Percentiles rank a stretch among this genome's conserved stretches.
These are phyloP conservation scores for Bathelium albidoporum DNA, from an alignment of 495 filamentous ascomycete genomes.

Conservation along the genomic window DNA sequence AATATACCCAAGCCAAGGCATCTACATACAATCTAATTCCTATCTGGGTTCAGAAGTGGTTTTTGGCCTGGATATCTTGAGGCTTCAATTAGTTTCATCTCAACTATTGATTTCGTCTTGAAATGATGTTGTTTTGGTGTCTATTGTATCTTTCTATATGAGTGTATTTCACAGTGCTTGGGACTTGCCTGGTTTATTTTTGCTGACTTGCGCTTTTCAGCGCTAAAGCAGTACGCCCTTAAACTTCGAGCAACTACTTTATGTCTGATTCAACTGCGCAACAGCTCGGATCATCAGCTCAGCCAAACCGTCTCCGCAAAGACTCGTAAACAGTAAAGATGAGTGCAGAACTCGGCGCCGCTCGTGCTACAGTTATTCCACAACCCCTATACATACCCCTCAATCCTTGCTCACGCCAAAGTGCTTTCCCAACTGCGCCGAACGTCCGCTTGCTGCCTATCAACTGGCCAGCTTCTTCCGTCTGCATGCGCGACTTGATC, in stretches of 20 bases:
- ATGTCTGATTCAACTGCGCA: background rate
- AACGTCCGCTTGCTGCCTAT: conserved; percentile 47
- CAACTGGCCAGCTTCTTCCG: conserved; percentile 50
- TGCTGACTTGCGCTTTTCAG: too few relatives aligned
- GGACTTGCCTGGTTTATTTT: background rate
- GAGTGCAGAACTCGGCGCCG: conserved; percentile 89
- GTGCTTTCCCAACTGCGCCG: conserved; percentile 48
- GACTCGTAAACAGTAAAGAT: conserved; percentile 92
- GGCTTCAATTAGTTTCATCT: background rate
- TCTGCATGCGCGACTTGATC: conserved; percentile 94
- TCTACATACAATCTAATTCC: background rate
- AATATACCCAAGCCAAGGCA: too few relatives aligned
- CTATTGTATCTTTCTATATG: too few relatives aligned
- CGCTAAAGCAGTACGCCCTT: too few relatives aligned
- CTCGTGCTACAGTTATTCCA: conserved; percentile 79
- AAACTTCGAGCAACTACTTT: too few relatives aligned
- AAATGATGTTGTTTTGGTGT: too few relatives aligned
- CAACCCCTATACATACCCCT: conserved; percentile 86
- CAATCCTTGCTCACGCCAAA: conserved; percentile 76
- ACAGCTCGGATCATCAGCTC: conserved; percentile 9
- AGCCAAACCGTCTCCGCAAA: conserved; percentile 55
- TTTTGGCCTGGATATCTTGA: background rate
- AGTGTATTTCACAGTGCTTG: too few relatives aligned
- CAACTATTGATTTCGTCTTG: too few relatives aligned
- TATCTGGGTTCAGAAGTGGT: background rate